Conservation (phyloP, 2,329 filamentous ascomycete species). For the Paraphaeosphaeria sporulosa region DNA sequence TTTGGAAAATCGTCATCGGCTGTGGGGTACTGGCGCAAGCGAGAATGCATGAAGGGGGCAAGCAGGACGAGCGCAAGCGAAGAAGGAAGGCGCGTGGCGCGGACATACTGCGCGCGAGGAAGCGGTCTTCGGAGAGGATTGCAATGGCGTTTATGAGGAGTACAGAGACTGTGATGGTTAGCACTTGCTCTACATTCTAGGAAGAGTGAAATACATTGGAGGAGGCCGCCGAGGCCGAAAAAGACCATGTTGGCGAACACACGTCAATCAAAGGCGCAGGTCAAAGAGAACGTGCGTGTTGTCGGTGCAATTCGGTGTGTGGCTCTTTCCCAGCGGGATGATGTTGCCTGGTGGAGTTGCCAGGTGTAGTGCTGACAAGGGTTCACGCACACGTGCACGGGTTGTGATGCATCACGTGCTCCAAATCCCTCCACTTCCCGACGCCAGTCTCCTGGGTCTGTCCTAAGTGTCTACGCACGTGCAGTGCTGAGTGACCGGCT, state of each 20-base stretch:
- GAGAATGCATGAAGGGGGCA: background rate
- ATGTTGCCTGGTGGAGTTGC: slow-evolving; percentile 29
- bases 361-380: slow-evolving; percentile 25
- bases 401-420: slow-evolving; percentile 10
- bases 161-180: slow-evolving; percentile 68
- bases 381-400: background rate
- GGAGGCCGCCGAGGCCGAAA: slow-evolving; percentile 72
- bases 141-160: slow-evolving; percentile 94
- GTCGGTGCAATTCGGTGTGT: background rate
- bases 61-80: background rate
- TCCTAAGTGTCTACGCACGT: background rate
- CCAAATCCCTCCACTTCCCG: background rate
- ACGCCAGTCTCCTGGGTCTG: background rate
- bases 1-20: background rate
- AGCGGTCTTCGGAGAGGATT: slow-evolving; percentile 92
- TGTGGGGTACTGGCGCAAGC: slow-evolving; percentile 5
- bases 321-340: slow-evolving; percentile 7
- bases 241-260: slow-evolving; percentile 65
- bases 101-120: slow-evolving; percentile 78
- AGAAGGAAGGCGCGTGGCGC: background rate
- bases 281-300: background rate
- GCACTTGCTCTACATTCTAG: slow-evolving; percentile 18
- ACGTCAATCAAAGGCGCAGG: background rate
- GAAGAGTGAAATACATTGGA: slow-evolving; percentile 68
- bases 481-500: background rate